Percentiles rank a stretch among this genome's conserved stretches.
Conservation (phyloP, 2,329 filamentous ascomycete species). For the Alternaria triticimaculans region DNA sequence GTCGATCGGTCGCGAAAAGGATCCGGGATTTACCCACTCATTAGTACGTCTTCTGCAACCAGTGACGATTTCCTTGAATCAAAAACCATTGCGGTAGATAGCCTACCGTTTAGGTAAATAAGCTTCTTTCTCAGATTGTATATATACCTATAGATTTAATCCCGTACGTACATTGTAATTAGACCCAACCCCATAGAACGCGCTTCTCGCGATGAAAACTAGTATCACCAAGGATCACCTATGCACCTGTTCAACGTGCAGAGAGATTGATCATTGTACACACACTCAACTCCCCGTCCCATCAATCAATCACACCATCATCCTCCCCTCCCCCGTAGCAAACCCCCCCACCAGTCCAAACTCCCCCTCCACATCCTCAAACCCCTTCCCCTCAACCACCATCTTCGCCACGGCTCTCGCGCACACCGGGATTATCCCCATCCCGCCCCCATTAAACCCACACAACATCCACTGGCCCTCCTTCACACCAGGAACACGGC, state of each 20-base stretch:
- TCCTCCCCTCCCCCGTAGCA: neutral
- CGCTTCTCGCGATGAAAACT: constrained; percentile 3
- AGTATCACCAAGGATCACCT: neutral
- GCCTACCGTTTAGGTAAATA: neutral
- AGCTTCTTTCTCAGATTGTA: neutral
- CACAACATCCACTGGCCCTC: neutral
- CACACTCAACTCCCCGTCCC: no score
- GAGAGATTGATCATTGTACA: neutral
- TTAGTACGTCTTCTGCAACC: constrained; percentile 9
- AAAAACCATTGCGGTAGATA: neutral
- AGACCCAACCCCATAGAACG: neutral
- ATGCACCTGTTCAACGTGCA: neutral
- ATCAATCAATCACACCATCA: neutral
- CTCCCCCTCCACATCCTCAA: neutral
- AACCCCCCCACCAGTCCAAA: neutral
- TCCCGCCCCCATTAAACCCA: neutral
- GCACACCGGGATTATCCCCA: neutral
- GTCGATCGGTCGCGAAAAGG: constrained; percentile 18
- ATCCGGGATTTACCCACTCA: constrained; percentile 51
- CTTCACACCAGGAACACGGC: neutral
- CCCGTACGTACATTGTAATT: neutral
- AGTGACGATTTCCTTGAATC: neutral
- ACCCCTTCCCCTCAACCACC: neutral
- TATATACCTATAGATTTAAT: neutral
- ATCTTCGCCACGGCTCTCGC: neutral